A percentile compares a stretch with the other conserved stretches of the same genome.
Evolutionary conservation across 352 stramenopile genomes (phyloP).

Genomic region (Phytophthora melonis): DNA sequence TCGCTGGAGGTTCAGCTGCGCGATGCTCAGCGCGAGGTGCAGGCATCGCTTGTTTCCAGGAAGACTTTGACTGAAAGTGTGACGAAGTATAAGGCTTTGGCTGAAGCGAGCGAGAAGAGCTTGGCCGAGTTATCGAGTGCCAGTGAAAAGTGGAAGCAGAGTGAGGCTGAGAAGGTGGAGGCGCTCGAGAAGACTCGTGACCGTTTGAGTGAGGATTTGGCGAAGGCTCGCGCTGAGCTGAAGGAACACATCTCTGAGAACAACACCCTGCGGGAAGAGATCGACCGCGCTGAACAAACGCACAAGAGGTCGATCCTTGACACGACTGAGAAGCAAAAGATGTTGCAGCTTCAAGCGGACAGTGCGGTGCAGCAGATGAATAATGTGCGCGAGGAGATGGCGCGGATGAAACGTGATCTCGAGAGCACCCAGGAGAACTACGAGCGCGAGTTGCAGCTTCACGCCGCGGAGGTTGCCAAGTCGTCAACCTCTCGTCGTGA

Average conservation of each 20-base stretch:
- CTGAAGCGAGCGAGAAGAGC: constrained; percentile 80
- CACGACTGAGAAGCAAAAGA: constrained; percentile 57
- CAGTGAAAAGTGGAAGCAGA: constrained; percentile 71
- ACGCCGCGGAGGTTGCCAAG: constrained; percentile 71
- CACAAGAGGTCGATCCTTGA: constrained; percentile 52
- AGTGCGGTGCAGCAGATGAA: constrained; percentile 55
- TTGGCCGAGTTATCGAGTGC: constrained; percentile 66
- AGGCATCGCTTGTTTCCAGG: constrained; percentile 60
- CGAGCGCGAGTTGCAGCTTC: constrained; percentile 84
- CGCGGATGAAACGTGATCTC: constrained; percentile 54
- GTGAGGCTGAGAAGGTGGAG: constrained; percentile 61
- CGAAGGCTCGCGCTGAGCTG: constrained; percentile 55
- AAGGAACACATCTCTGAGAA: constrained; percentile 71
- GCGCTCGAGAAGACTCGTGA: constrained; percentile 51
- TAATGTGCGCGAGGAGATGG: constrained; percentile 57
- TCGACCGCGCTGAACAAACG: constrained; percentile 52
- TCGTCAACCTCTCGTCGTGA: constrained; percentile 58
- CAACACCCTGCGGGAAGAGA: constrained; percentile 71
- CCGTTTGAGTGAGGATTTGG: constrained; percentile 52
- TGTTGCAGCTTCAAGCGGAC: constrained; percentile 56
- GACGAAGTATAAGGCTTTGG: constrained; percentile 79
- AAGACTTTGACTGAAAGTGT: constrained; percentile 73
- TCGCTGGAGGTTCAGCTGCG: constrained; percentile 68
- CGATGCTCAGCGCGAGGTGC: constrained; percentile 67
- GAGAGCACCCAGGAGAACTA: constrained; percentile 78